These are phyloP conservation scores for Cubamyces lactineus DNA, from an alignment of 768 basidiomycete genomes.

Conservation along the genomic window DNA sequence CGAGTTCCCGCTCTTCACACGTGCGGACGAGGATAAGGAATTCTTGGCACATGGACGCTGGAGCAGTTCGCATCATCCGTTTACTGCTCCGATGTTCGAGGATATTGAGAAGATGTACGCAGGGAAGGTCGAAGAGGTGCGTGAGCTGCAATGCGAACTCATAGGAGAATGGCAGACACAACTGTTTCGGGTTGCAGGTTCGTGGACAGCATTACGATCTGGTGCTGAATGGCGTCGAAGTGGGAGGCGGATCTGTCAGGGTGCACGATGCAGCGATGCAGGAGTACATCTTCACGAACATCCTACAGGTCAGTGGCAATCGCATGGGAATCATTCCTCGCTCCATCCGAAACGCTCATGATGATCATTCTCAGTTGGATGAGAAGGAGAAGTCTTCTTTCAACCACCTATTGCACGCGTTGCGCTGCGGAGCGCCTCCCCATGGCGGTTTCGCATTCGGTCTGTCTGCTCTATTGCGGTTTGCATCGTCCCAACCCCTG, in stretches of 20 bases:
- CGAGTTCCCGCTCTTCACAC: conserved; percentile 92
- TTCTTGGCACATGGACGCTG: conserved; percentile 84
- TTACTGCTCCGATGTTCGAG: conserved; percentile 94
- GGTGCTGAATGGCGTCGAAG: conserved; percentile 90
- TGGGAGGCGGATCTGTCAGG: conserved; percentile 92
- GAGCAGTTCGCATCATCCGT: conserved; percentile 94
- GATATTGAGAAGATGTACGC: conserved; percentile 76
- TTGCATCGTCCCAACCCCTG: background rate
- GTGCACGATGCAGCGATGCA: conserved; percentile 90
- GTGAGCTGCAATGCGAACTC: conserved; percentile 13
- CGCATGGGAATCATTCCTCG: too few species aligned
- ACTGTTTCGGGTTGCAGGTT: conserved; percentile 51
- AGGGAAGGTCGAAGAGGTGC: conserved; percentile 61
- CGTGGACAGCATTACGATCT: conserved; percentile 97
- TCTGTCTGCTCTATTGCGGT: conserved; percentile 29
- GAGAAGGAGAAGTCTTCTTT: conserved; percentile 77
- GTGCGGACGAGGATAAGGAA: conserved; percentile 85
- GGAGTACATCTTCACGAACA: conserved; percentile 73
- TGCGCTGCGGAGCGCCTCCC: conserved; percentile 90
- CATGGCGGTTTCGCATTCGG: conserved; percentile 95
- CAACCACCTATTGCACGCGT: conserved; percentile 82
- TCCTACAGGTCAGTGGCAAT: conserved; percentile 67
- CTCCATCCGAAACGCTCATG: too few species aligned
- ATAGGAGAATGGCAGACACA: conserved; percentile 7
- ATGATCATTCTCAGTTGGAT: conserved; percentile 54